Base-by-base conservation (phyloP, 495 filamentous ascomycete species). In the Extremus antarcticus region DNA sequence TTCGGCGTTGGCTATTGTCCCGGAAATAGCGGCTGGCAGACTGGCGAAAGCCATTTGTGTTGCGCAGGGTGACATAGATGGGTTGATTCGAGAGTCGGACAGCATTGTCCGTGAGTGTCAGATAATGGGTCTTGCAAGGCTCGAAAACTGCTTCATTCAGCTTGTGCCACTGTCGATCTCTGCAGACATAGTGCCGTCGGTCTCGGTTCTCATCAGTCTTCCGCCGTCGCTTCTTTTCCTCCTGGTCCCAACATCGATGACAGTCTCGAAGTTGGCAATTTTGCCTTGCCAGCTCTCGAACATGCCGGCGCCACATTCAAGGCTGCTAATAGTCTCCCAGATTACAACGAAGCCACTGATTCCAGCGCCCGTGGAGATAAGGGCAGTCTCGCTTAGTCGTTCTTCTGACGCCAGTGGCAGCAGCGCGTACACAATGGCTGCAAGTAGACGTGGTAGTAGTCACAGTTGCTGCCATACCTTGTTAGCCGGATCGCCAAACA, bases 361-460 rank as follows among this genome's bases (percentile, higher is more conserved):
- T 15, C 50, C 50, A 16, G 50, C 25, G 4, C 32, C 22, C 4
- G 43, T 53, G 9, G 29, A 43, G 10, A 53, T 17, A 2, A 53
- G 19, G 4, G 43, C 10, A 8, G 43, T 46, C 9, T 9, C 20
- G 43, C 43, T 46, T 21, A 46, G 43, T 9, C 19, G 21, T 25
- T 53, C 29, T 11, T 19, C 17, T 40, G 50, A 40, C 2, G 32
- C 50, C 15, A 53, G 50, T 3, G 50, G 50, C 2, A 53, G 29
- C 50, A 53, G 25, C 1, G 38, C 50, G 20, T 41, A 40, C 9
- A 43, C 21, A 23, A 43, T 40, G 3, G 50, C 50, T 9, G 40
- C 50, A 22, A 53, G 25, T 16, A 53, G 50, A 20, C 50, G 50
- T 43, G 50, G 25, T n/a, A 53, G 3, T 11, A 53, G 43, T 8